phyloP scores from a whole-genome alignment of 2,329 filamentous ascomycete genomes.

The Penicillium corylophilum region DNA sequence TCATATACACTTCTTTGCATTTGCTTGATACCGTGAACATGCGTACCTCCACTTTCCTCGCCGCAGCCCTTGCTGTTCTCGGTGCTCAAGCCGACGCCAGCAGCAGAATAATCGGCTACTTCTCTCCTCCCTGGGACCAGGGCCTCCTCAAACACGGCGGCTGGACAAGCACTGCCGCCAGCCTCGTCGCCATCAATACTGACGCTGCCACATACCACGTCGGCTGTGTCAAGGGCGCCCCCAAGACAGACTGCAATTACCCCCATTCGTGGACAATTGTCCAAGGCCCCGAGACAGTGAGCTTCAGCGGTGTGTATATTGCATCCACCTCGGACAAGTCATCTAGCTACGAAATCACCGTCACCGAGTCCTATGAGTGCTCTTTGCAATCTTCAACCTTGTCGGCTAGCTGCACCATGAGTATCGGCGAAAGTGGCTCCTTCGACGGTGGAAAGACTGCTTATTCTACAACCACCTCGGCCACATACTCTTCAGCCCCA shows the following conservation, averaged over 20 bases:
- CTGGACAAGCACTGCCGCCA: constrained; percentile 19
- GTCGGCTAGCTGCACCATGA: constrained; percentile 22
- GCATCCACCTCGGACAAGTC: constrained; percentile 4
- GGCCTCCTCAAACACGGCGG: constrained; percentile 1
- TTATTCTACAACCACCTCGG: constrained; percentile 2
- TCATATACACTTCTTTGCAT: not conserved
- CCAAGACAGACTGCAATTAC: constrained; percentile 24
- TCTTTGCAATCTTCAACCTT: constrained; percentile 14
- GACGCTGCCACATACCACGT: constrained; percentile 25
- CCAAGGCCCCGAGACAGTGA: constrained; percentile 24
- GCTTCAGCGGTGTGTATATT: constrained; percentile 20
- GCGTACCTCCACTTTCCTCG: constrained; percentile 8
- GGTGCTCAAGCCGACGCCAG: not conserved
- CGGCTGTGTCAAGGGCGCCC: constrained; percentile 19
- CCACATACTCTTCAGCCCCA: constrained; percentile 3
- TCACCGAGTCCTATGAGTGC: constrained; percentile 18
- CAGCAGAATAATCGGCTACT: constrained; percentile 15
- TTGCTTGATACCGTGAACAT: not conserved
- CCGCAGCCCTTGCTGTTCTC: constrained; percentile 3
- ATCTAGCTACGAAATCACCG: constrained; percentile 15
- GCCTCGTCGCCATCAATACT: constrained; percentile 21
- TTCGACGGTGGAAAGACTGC: not conserved
- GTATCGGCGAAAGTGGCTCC: constrained; percentile 9
- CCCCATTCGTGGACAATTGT: constrained; percentile 23
- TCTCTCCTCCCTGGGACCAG: constrained; percentile 7